Conservation (phyloP, 768 basidiomycete species). For the Pholiota conissans region DNA sequence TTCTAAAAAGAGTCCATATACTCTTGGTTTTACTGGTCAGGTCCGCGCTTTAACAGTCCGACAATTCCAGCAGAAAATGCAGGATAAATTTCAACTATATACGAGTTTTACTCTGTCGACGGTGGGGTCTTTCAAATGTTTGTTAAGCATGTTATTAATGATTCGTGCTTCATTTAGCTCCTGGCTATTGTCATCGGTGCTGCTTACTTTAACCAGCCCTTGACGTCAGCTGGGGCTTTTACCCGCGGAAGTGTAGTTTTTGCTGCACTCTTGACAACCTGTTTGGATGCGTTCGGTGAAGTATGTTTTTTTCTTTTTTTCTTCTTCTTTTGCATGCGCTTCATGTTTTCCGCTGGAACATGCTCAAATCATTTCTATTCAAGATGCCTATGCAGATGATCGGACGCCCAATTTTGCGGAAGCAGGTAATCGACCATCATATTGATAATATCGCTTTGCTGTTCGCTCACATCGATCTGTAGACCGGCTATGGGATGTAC, state of each 20-base stretch:
- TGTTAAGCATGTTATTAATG: neutral
- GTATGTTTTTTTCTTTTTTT: slow-evolving; percentile 28
- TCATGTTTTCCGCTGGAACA: too few species aligned
- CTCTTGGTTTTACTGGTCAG: slow-evolving; percentile 75
- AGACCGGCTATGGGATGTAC: slow-evolving; percentile 65
- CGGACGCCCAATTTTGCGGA: slow-evolving; percentile 73
- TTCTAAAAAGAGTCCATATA: slow-evolving; percentile 79
- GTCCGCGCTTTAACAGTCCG: slow-evolving; percentile 67
- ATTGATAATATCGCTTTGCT: neutral
- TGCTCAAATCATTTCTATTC: too few species aligned
- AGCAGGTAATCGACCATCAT: slow-evolving; percentile 43
- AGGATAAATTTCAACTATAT: slow-evolving; percentile 76
- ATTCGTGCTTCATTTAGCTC: slow-evolving; percentile 27
- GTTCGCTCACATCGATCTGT: neutral
- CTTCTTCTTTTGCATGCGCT: neutral
- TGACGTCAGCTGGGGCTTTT: slow-evolving; percentile 79
- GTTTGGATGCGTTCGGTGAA: slow-evolving; percentile 74
- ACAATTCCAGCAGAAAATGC: slow-evolving; percentile 72
- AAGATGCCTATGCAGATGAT: slow-evolving; percentile 79
- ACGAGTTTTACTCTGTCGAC: slow-evolving; percentile 67
- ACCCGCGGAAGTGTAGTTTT: slow-evolving; percentile 84
- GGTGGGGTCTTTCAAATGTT: slow-evolving; percentile 38
- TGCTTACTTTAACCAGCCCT: slow-evolving; percentile 71
- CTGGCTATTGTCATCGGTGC: slow-evolving; percentile 71
- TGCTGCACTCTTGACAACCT: slow-evolving; percentile 61